A percentile compares a stretch with the other conserved stretches of the same genome.
Conservation (phyloP, 352 stramenopile genomes). For the Phytopythium chamaehyphon region DNA sequence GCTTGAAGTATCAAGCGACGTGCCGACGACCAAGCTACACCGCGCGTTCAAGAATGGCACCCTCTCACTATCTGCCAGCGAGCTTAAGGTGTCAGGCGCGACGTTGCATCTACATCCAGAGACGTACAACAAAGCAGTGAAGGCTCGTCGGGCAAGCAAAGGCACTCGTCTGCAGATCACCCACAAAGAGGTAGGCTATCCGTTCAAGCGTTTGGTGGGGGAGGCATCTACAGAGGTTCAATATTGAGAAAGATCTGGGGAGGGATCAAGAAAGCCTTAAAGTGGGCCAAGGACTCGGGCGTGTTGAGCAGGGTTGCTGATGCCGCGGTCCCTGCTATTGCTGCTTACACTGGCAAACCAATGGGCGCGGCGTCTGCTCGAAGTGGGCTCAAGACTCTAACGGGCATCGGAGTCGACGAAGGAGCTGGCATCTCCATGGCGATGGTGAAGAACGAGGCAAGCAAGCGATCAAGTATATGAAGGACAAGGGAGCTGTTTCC, state of each 20-base stretch:
- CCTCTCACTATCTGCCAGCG: background rate
- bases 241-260: slow-evolving; percentile 14
- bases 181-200: slow-evolving; percentile 9
- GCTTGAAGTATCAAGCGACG: slow-evolving; percentile 1
- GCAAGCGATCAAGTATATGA: slow-evolving; percentile 6
- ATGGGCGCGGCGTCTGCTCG: background rate
- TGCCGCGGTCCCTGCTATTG: slow-evolving; percentile 1
- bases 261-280: slow-evolving; percentile 12
- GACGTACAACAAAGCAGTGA: slow-evolving; percentile 4
- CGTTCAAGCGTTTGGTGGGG: slow-evolving; percentile 6
- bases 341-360: background rate
- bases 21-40: slow-evolving; percentile 1
- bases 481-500: slow-evolving; percentile 7
- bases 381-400: background rate
- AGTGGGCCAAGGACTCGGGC: slow-evolving; percentile 12
- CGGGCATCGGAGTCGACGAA: background rate
- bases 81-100: slow-evolving; percentile 2
- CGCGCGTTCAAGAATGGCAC: slow-evolving; percentile 10
- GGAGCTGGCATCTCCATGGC: background rate
- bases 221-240: slow-evolving; percentile 8
- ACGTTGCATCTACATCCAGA: slow-evolving; percentile 9
- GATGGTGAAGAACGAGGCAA: background rate
- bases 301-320: background rate
- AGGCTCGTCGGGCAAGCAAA: slow-evolving; percentile 4
- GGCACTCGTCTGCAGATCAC: slow-evolving; percentile 4